Base-by-base conservation (phyloP, 176 grass and related monocot species). In the Ensete glaucum region DNA sequence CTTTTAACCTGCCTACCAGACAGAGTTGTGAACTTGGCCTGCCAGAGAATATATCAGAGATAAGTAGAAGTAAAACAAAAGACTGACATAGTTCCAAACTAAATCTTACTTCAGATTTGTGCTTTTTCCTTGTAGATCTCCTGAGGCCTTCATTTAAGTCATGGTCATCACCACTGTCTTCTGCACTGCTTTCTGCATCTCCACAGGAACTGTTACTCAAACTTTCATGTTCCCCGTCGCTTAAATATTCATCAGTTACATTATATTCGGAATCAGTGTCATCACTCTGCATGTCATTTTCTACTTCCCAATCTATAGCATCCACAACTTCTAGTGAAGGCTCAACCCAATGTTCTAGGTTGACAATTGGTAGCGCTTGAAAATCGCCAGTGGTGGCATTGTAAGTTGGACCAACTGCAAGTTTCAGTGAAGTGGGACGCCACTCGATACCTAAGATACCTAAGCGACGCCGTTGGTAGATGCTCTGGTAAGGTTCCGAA, bases 181-280 rank as follows among this genome's bases (percentile, higher is more conserved):
- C 90, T 50, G 59, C 84, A 89, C 69, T 84, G 62, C 77, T 90
- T 72, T 85, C 89, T 71, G 94, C 90, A 75, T 84, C 78, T 77
- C 82, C 90, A 26, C 71, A 85, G 17, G 81, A 90, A 80, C 77
- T 77, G 54, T 79, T 79, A 74, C 84, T 91, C 43, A 93, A 50
- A 79, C 79, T 87, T 60, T 84, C 94, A 66, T 85, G 88, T 34
- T 92, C 94, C 62, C 84, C 88, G 71, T 83, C 90, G 34, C 80
- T 93, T 71, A 79, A 84, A 80, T 80, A 80, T 69, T 98, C 94
- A 85, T 98, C 90, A 69, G 89, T 85, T 51, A 91, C 80, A 13
- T 98, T 87, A 83, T 93, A 98, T 84, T 98, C 94, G 27, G 94
- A 98, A 88, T 98, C 94, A 65, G 85, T 93, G 81, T 93, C 94